Conservation (phyloP, 1,284 basidiomycete species). For the Melampsora abietis-canadensis region DNA sequence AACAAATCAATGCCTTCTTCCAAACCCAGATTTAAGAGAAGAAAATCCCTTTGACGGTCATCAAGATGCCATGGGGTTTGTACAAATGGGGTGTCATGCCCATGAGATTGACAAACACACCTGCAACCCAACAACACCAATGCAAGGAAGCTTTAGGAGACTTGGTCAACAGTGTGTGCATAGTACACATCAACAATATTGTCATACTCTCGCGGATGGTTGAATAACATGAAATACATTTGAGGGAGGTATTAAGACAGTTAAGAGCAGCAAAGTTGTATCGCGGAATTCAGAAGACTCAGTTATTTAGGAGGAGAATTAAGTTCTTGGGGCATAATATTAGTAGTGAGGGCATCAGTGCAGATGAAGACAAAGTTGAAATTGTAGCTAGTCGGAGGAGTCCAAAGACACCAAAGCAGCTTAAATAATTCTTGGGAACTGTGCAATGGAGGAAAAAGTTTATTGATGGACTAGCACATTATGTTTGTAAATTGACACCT, state of each 20-base stretch:
- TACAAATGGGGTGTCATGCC: constrained; percentile 59
- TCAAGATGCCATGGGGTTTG: constrained; percentile 55
- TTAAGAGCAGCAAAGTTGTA: not conserved
- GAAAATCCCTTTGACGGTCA: constrained; percentile 54
- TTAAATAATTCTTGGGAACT: not conserved
- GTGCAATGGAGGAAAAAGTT: constrained; percentile 50
- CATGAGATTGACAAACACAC: constrained; percentile 54
- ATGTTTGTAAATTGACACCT: not conserved
- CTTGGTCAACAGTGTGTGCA: constrained; percentile 46
- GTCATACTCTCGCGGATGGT: not conserved
- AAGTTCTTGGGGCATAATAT: not conserved
- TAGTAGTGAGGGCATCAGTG: not conserved
- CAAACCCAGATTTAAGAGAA: constrained; percentile 55
- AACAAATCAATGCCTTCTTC: constrained; percentile 58
- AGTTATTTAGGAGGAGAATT: not conserved
- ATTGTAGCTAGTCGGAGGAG: not conserved
- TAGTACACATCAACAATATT: not conserved
- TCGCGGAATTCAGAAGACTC: not conserved
- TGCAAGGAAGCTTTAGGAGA: constrained; percentile 43
- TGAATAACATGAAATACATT: not conserved
- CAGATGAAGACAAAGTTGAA: not conserved
- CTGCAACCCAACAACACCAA: constrained; percentile 52
- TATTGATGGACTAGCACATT: constrained; percentile 41
- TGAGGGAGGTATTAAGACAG: not conserved
- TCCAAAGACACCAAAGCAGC: not conserved